Evolutionary conservation across 2,329 filamentous ascomycete species (phyloP), one percentile per base, ranked within the genome.

Genomic region (Ascochyta rabiei): DNA sequence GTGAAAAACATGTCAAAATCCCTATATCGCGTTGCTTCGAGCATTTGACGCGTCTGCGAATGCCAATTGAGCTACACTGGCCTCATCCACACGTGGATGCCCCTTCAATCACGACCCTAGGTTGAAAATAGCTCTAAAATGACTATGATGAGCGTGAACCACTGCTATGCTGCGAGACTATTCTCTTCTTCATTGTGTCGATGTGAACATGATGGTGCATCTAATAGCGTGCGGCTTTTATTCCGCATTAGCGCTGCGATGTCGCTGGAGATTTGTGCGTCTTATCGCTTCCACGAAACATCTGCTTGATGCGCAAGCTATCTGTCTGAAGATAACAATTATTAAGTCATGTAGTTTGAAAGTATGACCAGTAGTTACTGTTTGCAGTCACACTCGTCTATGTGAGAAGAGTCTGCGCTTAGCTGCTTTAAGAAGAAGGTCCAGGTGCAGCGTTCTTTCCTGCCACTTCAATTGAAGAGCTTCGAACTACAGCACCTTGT

Each of bases 361-460:
- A 6, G 15, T 50, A 30, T 18, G 31, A 28, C 26, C 10, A n/a
- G 21, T 31, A 39, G 39, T 38, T 28, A n/a, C 23, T 18, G 18
- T 33, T 43, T 38, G 19, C 24, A 33, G 38, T 33, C 21, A n/a
- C 15, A 4, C 6, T 21, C 16, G 15, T 19, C 16, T 8, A 9
- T n/a, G 10, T n/a, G n/a, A n/a, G 16, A 8, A 34, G 12, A 23
- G 6, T 15, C 15, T 24, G 39, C 39, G 15, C 51, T 28, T 48
- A 19, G 7, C 52, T 16, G 8, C 8, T 49, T 55, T 16, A 1
- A 41, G 52, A 1, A 41, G 52, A 30, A 55, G 33, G 52, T 49
- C 52, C 41, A 43, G 15, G 40, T 46, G 52, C 33, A 18, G 8
- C 13, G 2, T 8, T 15, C 18, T 15, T 13, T 23, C 13, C 21